Conservation (phyloP, 75 land plant species). For the Chamaecyparis obtusa region DNA sequence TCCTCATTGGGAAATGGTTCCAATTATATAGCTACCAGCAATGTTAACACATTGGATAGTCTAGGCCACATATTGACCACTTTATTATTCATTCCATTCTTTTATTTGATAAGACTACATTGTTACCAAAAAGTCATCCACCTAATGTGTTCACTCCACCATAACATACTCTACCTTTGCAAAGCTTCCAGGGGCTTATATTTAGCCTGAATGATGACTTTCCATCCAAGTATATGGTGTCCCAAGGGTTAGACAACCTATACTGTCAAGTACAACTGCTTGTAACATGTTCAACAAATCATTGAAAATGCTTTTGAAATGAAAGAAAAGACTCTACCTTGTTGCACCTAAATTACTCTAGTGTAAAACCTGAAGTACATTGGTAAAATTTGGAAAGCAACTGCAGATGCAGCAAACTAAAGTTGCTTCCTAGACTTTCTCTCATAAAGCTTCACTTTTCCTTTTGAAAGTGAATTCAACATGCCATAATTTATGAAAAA, state of each 20-base stretch:
- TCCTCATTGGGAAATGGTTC: background rate
- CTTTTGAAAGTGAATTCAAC: background rate
- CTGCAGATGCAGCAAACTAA: background rate
- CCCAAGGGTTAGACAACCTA: background rate
- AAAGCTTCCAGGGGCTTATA: background rate
- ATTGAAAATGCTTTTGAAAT: background rate
- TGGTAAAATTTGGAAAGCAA: background rate
- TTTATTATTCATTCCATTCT: background rate
- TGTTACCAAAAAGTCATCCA: background rate
- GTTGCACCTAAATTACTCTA: background rate
- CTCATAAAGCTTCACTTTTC: background rate
- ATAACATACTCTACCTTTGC: background rate
- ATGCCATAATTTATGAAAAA: background rate
- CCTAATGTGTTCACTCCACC: background rate
- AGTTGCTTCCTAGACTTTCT: background rate
- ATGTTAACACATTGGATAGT: background rate
- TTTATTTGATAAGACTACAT: background rate
- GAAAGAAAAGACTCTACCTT: background rate
- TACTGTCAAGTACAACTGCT: background rate
- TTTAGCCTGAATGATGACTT: background rate
- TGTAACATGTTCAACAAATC: background rate
- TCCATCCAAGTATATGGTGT: background rate
- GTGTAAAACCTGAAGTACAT: background rate
- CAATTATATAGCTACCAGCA: background rate
- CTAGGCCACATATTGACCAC: background rate